Evolutionary conservation across 768 basidiomycete genomes (phyloP).

Genomic region (Leccinum variicolor): DNA sequence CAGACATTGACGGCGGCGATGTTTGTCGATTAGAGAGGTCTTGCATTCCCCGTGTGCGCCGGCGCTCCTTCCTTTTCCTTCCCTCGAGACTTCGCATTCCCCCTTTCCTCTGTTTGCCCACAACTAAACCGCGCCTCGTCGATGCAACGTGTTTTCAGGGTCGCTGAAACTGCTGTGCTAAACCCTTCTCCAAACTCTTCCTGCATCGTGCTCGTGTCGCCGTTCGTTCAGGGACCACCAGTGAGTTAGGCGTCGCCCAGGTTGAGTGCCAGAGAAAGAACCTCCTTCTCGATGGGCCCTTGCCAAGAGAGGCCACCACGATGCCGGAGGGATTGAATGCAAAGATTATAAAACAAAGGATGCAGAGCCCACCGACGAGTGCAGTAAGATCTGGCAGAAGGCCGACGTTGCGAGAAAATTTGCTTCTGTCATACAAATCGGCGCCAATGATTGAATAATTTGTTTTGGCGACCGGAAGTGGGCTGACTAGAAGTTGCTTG

Average conservation of each 20-base stretch:
- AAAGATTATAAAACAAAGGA: too few relatives aligned
- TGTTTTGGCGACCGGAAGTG: too few relatives aligned
- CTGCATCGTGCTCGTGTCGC: not conserved
- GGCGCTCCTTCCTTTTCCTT: not conserved
- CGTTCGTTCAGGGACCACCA: not conserved
- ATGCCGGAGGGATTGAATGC: too few relatives aligned
- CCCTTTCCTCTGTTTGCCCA: not conserved
- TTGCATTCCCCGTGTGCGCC: not conserved
- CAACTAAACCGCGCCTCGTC: constrained; percentile 17
- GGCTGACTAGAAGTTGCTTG: too few relatives aligned
- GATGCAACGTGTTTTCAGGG: constrained; percentile 23
- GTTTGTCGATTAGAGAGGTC: not conserved
- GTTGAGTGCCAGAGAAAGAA: too few relatives aligned
- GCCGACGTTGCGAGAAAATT: too few relatives aligned
- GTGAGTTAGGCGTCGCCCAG: not conserved
- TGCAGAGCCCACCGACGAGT: too few relatives aligned
- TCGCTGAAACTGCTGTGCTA: constrained; percentile 4
- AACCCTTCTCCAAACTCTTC: not conserved
- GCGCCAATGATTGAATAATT: too few relatives aligned
- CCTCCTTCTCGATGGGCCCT: too few relatives aligned
- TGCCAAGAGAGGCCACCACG: too few relatives aligned
- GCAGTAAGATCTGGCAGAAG: too few relatives aligned
- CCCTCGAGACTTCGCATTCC: not conserved
- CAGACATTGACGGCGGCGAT: not conserved
- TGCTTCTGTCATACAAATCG: too few relatives aligned